These are phyloP conservation scores for Alternaria triticimaculans DNA, from an alignment of 2,329 filamentous ascomycete species.

Conservation along the genomic window DNA sequence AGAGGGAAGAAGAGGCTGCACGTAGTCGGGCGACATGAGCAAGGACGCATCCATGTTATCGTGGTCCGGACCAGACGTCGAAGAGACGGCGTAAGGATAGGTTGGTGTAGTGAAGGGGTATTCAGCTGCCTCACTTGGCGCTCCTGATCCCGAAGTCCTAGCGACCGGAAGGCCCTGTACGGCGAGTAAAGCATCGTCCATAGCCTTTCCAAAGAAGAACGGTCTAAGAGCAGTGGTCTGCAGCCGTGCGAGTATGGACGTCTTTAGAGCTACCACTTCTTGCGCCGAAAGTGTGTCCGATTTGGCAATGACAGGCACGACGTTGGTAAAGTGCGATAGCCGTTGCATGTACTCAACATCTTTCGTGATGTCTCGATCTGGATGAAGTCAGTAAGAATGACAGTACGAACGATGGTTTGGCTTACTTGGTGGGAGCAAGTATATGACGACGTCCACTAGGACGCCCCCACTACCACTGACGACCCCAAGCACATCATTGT, in stretches of 20 bases:
- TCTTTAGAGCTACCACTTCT: conserved; percentile 66
- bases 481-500: conserved; percentile 76
- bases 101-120: conserved; percentile 42
- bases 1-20: conserved; percentile 78
- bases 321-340: conserved; percentile 76
- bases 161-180: conserved; percentile 40
- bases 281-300: conserved; percentile 71
- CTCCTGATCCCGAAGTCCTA: not conserved
- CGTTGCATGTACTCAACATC: conserved; percentile 76
- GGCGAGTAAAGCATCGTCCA: conserved; percentile 45
- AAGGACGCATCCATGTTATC: conserved; percentile 92
- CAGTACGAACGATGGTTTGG: not conserved
- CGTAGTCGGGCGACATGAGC: conserved; percentile 90
- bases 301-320: conserved; percentile 82
- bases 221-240: conserved; percentile 64
- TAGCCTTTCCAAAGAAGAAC: conserved; percentile 68
- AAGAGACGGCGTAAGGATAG: conserved; percentile 78
- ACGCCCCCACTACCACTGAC: conserved; percentile 82
- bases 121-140: conserved; percentile 24
- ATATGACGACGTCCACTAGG: conserved; percentile 85
- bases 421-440: conserved; percentile 77
- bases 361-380: conserved; percentile 51
- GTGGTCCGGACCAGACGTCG: conserved; percentile 70
- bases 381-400: conserved; percentile 27
- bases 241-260: conserved; percentile 64